Conservation (phyloP, 176 grass and related monocot genomes). For the Aegilops speltoides region DNA sequence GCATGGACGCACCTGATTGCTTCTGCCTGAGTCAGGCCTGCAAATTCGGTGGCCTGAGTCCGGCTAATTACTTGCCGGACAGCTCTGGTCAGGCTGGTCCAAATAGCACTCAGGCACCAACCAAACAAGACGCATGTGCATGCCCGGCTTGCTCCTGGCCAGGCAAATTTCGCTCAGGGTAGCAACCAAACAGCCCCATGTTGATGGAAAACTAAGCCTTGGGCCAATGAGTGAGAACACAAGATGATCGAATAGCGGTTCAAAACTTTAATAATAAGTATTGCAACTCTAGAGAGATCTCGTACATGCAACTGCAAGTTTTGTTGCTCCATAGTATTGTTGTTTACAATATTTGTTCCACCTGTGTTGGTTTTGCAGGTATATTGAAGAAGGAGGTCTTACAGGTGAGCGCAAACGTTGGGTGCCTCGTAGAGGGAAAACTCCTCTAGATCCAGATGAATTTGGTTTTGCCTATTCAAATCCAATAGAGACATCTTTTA, state of each 20-base stretch:
- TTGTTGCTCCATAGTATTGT: slow-evolving; percentile 16
- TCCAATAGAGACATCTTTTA: slow-evolving; percentile 88
- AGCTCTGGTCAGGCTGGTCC: no score
- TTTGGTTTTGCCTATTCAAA: slow-evolving; percentile 96
- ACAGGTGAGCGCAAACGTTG: slow-evolving; percentile 98
- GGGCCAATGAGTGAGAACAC: slow-evolving; percentile 4
- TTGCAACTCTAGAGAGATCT: slow-evolving; percentile 2
- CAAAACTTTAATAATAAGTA: neutral
- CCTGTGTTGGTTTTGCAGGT: slow-evolving; percentile 43
- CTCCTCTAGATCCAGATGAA: slow-evolving; percentile 86
- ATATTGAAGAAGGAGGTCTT: slow-evolving; percentile 94
- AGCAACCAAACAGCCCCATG: no score
- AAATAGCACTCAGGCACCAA: no score
- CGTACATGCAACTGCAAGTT: neutral
- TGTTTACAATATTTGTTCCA: neutral
- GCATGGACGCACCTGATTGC: no score
- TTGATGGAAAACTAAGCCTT: neutral
- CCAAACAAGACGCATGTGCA: no score
- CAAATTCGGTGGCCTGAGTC: no score
- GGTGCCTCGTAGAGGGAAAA: slow-evolving; percentile 90
- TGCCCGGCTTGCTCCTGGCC: no score
- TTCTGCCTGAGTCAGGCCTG: no score
- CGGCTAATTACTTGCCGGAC: no score
- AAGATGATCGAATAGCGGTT: neutral
- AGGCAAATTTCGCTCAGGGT: no score